phyloP scores from a whole-genome alignment of 2,329 filamentous ascomycete genomes.

The Fusarium zealandicum region DNA sequence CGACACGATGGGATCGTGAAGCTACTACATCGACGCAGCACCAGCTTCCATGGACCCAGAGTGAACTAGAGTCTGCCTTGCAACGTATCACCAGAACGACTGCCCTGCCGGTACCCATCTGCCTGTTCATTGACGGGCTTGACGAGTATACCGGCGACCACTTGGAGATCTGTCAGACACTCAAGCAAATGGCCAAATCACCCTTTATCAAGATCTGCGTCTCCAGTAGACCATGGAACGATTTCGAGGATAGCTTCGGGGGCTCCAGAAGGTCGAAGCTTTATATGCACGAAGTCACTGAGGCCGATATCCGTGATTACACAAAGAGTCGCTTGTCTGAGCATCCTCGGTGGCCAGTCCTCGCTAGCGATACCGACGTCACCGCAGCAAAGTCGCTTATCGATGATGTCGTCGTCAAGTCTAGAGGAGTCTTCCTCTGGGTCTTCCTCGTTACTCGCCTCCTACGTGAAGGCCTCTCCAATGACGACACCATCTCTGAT shows the following conservation, averaged over 20 bases:
- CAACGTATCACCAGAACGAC: no score
- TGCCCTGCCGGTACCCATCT: no score
- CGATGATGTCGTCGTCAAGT: constrained; percentile 1
- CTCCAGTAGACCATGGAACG: constrained; percentile 21
- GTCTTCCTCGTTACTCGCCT: constrained; percentile 23
- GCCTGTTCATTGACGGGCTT: no score
- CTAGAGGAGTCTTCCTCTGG: constrained; percentile 34
- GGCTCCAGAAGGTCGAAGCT: constrained; percentile 3
- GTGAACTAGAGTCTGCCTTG: no score
- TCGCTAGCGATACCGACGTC: no score
- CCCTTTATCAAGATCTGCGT: constrained; percentile 32
- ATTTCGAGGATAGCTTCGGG: constrained; percentile 12
- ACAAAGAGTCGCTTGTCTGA: not conserved
- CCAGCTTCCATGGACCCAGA: no score
- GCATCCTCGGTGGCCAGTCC: constrained; percentile 10
- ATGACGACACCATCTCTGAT: constrained; percentile 5
- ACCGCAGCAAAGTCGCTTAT: constrained; percentile 6
- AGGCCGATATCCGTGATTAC: constrained; percentile 19
- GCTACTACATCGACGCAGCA: no score
- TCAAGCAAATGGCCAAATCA: no score
- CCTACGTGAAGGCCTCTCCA: constrained; percentile 2
- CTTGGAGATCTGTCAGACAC: no score
- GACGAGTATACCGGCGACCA: no score
- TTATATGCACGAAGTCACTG: constrained; percentile 22
- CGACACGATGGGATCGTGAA: no score